Conservation (phyloP, 306 rosid species). For the Castanea mollissima region DNA sequence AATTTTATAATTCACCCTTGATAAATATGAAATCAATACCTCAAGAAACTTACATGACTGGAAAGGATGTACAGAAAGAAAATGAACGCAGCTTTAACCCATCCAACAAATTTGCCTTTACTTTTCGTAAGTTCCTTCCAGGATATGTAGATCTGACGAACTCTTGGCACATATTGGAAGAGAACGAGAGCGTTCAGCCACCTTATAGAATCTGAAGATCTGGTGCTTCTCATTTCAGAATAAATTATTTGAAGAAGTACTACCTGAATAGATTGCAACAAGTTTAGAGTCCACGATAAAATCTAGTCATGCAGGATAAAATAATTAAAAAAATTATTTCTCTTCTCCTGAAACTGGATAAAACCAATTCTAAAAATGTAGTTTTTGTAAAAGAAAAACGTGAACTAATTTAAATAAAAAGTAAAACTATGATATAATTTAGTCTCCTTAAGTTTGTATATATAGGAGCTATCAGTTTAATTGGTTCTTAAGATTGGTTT, state of each 20-base stretch:
- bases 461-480: too few species aligned
- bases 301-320: too few species aligned
- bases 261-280: constrained; percentile 37
- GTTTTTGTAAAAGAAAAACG: too few species aligned
- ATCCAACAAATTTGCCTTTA: constrained; percentile 73
- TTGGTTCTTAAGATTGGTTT: too few species aligned
- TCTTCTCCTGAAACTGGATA: too few species aligned
- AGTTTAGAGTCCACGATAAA: too few species aligned
- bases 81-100: constrained; percentile 96
- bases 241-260: constrained; percentile 55
- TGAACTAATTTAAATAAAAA: too few species aligned
- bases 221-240: constrained; percentile 57
- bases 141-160: constrained; percentile 72
- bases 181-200: constrained; percentile 63
- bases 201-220: constrained; percentile 59
- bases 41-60: constrained; percentile 70
- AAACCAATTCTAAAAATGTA: too few species aligned
- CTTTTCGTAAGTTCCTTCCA: constrained; percentile 82
- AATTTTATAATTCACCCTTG: too few species aligned
- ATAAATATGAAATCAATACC: neutral
- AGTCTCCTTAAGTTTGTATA: too few species aligned
- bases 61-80: constrained; percentile 93
- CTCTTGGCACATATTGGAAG: constrained; percentile 80
- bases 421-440: too few species aligned
- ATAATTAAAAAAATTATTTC: too few species aligned